Evolutionary conservation across 2,329 filamentous ascomycete species (phyloP), one percentile per base, ranked within the genome.

Genomic region (Fusarium cicatricum): DNA sequence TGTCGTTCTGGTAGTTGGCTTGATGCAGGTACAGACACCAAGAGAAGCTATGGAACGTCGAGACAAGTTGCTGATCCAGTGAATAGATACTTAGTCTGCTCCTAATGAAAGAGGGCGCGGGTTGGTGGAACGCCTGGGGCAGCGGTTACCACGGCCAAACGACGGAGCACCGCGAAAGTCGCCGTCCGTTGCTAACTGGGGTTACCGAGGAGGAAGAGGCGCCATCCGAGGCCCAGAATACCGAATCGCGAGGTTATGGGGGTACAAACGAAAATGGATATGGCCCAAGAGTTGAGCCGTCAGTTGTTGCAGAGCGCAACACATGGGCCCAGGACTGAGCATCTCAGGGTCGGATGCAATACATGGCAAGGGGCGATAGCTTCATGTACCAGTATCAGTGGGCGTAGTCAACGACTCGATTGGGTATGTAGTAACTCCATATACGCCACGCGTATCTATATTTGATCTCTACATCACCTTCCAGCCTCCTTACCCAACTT

Each of bases 401-500:
- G 37, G 29, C 17, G 28, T 17, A 39, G 34, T 37, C 34, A 45
- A 40, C 16, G 12, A 17, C 21, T 57, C 26, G 55, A 43, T 52
- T 49, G 56, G 60, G 57, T 61, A 58, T 63, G 58, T 43, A 47
- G 49, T 16, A 52, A 58, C 38, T 58, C 54, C 52, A 52, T 38
- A 50, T 39, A 47, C 39, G 46, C 53, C 50, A 31, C 34, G 39
- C 51, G 23, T 5, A 38, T 41, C 47, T 39, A 50, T 44, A 34
- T 51, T 11, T 52, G 21, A 38, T 42, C 50, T 45, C 34, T 37
- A 51, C 53, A 67, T 49, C 60, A 68, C 54, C 70, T 67, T 32
- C 68, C 59, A 14, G 88, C 88, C 65, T 90, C 87, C 51, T 82
- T 80, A 44, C 85, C 85, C 62, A 92, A 76, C 68, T 80, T 80